Evolutionary conservation across 192 early-diverging fungal genomes (phyloP), one percentile per base, ranked within the genome.

Genomic region (Backusella liffmaniae): DNA sequence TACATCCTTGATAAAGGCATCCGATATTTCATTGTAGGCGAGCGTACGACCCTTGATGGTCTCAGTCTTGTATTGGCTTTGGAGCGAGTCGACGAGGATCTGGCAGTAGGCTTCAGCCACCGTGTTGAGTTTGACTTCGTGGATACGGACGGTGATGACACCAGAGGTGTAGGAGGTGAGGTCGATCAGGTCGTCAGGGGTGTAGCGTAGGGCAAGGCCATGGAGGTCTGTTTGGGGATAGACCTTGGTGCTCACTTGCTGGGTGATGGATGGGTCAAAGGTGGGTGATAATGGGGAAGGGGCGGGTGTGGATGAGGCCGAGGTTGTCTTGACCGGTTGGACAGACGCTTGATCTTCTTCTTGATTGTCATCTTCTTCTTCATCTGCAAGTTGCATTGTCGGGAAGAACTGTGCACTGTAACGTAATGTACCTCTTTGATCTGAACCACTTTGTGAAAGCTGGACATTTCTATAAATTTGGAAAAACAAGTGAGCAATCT

Each of bases 81-180:
- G 36, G 16, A 81, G 70, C 5, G 78, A 76, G 70, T 89, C 87
- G 16, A 90, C 56, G 2, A 86, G 42, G n/a, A 90, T 70, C 56
- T 89, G 84, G 35, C 80, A 83, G 49, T 89, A 90, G 0, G 70
- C 77, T n/a, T 77, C 34, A 5, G 18, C 39, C 4, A 49, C 18
- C 8, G 21, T 56, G 8, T 42, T 10, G n/a, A 77, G 23, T 36
- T 71, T 32, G 1, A 81, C 85, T 59, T 85, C 85, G 70, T 88
- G 85, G 16, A 92, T 69, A 8, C 80, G 79, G 23, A 92, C 74
- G 7, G 80, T 73, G 15, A 92, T 30, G 9, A 92, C 86, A 18
- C 91, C 91, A 16, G 88, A 81, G 23, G 77, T 76, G 72, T 79
- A 79, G 29, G 65, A 34, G 13, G 35, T 7, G 16, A 79, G 66